Evolutionary conservation across 2,329 filamentous ascomycete species (phyloP), one percentile per base, ranked within the genome.

Genomic region (Alternaria consortialis): DNA sequence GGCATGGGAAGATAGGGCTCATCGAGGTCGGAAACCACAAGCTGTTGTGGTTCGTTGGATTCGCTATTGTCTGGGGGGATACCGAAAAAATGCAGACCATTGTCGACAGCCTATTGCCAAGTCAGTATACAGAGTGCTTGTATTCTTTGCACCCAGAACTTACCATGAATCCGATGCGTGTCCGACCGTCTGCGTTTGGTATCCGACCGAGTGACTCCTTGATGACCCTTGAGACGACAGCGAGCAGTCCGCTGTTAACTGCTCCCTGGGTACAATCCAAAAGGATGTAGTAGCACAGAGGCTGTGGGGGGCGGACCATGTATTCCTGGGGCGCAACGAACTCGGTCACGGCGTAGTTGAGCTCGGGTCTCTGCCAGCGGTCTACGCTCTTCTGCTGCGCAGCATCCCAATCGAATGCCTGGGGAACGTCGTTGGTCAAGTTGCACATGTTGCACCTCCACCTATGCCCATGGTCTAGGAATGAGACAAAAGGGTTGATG

Each of bases 391-490:
- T 94, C 80, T 98, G 94, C 56, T 93, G 86, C 44, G 92, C 90
- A 34, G 93, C 90, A 80, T 99, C 95, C 95, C 95, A 99, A 78
- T 99, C 95, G 69, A 99, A 99, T 37, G 94, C 94, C 64, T 99
- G 95, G n/a, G 95, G 95, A 39, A 98, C 94, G 72, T 99, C 95
- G 78, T 99, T 99, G 70, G 94, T 97, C 67, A 99, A 85, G 80
- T 97, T 98, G 81, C 95, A 99, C 94, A 99, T 97, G 82, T 99
- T 99, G 84, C 95, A 99, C 75, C 94, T 90, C 95, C 95, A 99
- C 76, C 95, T 88, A 81, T 99, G 95, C 47, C 95, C 95, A 76
- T 98, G 93, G 73, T 99, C 95, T 63, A 99, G 84, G 82, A 99
- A 99, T 47, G 92, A 68, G 61, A 97, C 95, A 71, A 94, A 99